Evolutionary conservation across 169 alveolate genomes (phyloP).

Genomic region (Pseudocohnilembus persalinus): DNA sequence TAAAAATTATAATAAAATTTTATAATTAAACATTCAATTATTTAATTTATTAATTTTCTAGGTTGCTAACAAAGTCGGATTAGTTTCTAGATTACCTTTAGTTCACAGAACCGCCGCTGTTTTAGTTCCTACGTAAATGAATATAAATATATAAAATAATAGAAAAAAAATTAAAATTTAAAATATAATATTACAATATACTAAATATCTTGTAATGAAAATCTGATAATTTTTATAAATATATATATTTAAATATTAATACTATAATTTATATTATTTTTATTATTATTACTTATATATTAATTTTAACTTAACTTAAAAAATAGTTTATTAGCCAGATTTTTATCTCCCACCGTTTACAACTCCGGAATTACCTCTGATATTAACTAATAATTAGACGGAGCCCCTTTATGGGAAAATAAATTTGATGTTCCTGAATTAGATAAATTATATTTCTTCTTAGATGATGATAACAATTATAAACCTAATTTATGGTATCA

Average conservation of each 20-base stretch:
- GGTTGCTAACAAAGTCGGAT: conserved; percentile 13
- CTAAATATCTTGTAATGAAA: too few species aligned
- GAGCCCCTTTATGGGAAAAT: conserved; percentile 44
- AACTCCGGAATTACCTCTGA: conserved; percentile 5
- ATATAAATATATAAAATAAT: too few species aligned
- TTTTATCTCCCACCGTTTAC: background rate
- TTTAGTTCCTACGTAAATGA: conserved; percentile 2
- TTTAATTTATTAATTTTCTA: too few species aligned
- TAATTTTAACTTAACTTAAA: too few species aligned
- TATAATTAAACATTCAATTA: too few species aligned
- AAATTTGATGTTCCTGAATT: conserved; percentile 46
- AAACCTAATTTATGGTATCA: conserved; percentile 44
- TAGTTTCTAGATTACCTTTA: conserved; percentile 13
- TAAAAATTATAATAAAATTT: too few species aligned
- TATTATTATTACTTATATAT: too few species aligned
- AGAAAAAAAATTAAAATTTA: too few species aligned
- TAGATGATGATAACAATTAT: conserved; percentile 47
- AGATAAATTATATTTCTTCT: conserved; percentile 36
- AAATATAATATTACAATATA: too few species aligned
- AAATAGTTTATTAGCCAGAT: conserved; percentile 24
- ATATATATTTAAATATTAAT: too few species aligned
- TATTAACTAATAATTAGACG: conserved; percentile 19
- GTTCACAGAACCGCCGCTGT: conserved; percentile 40
- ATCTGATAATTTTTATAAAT: too few species aligned
- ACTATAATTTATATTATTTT: too few species aligned